These are phyloP conservation scores for Malassezia furfur DNA, from an alignment of 1,284 basidiomycete genomes.

Conservation along the genomic window DNA sequence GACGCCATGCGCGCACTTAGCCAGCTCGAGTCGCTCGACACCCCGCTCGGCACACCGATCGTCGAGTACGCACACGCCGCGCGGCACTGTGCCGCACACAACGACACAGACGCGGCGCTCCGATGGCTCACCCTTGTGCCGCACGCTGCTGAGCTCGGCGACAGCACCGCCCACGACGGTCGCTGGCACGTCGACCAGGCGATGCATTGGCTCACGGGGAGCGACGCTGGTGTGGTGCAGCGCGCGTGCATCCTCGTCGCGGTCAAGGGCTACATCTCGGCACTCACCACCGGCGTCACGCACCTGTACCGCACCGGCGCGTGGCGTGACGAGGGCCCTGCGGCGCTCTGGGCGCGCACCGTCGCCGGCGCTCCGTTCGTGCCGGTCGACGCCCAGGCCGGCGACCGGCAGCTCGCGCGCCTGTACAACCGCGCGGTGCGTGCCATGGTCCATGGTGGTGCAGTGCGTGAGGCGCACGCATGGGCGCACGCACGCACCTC, in stretches of 20 bases:
- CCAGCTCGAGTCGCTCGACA: constrained; percentile 11
- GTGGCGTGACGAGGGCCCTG: not conserved
- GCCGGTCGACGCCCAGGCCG: not conserved
- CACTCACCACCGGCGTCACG: not conserved
- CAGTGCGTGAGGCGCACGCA: not conserved
- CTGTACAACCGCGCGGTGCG: not conserved
- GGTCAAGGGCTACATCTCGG: not conserved
- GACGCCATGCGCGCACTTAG: constrained; percentile 5
- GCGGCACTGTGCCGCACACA: constrained; percentile 8
- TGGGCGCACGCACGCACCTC: not conserved
- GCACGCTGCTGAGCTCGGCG: not conserved
- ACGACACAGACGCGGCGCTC: not conserved
- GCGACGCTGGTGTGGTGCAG: not conserved
- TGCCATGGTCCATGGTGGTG: not conserved
- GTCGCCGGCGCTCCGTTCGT: not conserved
- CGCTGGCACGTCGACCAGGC: not conserved
- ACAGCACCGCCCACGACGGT: not conserved
- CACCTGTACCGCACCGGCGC: constrained; percentile 2
- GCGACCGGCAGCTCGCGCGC: not conserved
- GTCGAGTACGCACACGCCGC: constrained; percentile 7
- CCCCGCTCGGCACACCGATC: constrained; percentile 8
- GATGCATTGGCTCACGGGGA: not conserved
- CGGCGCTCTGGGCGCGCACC: not conserved
- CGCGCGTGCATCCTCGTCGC: constrained; percentile 6
- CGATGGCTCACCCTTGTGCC: constrained; percentile 1